phyloP scores from a whole-genome alignment of 495 filamentous ascomycete species.

The Penicillium cinerascens region DNA sequence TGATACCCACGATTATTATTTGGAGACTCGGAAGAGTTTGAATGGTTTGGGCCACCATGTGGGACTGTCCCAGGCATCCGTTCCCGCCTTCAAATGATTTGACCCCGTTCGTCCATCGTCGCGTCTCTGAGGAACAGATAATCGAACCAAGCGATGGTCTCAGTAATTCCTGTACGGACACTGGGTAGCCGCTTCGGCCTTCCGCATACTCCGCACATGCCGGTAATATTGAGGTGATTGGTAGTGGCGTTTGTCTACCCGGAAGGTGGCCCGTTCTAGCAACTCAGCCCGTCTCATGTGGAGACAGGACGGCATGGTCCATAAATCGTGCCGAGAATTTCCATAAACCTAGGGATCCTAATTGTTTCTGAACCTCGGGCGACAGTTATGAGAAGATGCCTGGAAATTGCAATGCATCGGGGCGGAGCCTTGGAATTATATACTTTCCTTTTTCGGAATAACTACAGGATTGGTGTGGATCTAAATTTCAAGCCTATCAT shows the following conservation, averaged over 20 bases:
- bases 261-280: background rate
- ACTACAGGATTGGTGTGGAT: too few species aligned
- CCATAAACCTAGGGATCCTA: background rate
- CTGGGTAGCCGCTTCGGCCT: slow-evolving; percentile 6
- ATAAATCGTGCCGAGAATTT: background rate
- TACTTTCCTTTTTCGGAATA: too few species aligned
- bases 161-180: background rate
- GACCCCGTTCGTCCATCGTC: too few species aligned
- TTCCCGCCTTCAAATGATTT: background rate
- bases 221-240: background rate
- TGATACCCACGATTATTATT: too few species aligned
- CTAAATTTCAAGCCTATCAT: too few species aligned
- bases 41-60: too few species aligned
- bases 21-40: too few species aligned
- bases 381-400: too few species aligned
- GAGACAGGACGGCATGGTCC: background rate
- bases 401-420: too few species aligned
- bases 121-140: background rate
- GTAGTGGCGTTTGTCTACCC: background rate
- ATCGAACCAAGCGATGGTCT: background rate
- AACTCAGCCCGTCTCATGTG: background rate
- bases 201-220: background rate
- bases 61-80: background rate
- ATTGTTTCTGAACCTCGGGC: too few species aligned
- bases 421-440: too few species aligned